Conservation (phyloP, 352 stramenopile genomes). For the Phytophthora pini region DNA sequence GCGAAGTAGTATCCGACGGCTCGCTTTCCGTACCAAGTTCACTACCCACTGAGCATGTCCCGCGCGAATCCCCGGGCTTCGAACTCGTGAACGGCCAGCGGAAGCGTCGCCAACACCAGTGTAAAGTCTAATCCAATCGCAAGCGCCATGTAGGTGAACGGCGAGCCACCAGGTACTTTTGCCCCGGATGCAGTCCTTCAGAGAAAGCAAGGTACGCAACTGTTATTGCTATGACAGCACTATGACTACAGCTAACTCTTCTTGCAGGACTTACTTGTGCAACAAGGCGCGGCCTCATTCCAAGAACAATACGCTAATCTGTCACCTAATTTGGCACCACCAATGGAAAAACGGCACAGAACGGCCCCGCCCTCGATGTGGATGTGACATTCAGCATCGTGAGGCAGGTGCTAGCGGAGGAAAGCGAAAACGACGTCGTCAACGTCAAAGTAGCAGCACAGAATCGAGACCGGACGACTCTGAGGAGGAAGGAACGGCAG, state of each 20-base stretch:
- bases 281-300: conserved; percentile 10
- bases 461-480: no score
- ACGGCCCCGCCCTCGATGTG: not conserved
- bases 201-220: conserved; percentile 9
- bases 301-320: conserved; percentile 15
- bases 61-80: no score
- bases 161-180: conserved; percentile 15
- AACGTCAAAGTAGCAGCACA: no score
- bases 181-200: conserved; percentile 8
- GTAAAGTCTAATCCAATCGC: not conserved
- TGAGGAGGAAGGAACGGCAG: no score
- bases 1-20: no score
- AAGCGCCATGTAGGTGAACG: conserved; percentile 10
- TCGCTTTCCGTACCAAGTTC: no score
- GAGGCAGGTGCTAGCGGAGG: not conserved
- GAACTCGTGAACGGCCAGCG: no score
- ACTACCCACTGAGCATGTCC: no score
- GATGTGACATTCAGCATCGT: conserved; percentile 10
- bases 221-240: not conserved
- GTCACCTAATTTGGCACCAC: conserved; percentile 14
- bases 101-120: no score
- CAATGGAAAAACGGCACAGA: conserved; percentile 4
- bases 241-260: not conserved
- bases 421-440: not conserved
- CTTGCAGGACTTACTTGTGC: conserved; percentile 8